phyloP scores from a whole-genome alignment of 2,329 filamentous ascomycete genomes.

The Cryphonectria carpinicola region DNA sequence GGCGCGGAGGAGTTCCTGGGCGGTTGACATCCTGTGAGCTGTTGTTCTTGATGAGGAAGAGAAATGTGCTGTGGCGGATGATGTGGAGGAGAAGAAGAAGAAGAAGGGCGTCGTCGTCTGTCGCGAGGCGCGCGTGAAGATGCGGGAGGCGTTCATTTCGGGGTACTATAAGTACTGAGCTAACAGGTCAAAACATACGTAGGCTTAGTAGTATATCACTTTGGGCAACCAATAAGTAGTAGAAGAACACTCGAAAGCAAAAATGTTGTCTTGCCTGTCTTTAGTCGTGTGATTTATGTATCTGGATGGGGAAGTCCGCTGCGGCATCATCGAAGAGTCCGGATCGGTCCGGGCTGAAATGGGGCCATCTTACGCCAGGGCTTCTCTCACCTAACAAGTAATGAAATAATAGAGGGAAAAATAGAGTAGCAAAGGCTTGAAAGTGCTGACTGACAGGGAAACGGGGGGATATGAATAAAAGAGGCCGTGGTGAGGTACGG shows the following conservation, averaged over 20 bases:
- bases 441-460: background rate
- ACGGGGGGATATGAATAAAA: background rate
- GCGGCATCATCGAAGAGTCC: slow-evolving; percentile 20
- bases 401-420: background rate
- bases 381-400: background rate
- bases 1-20: slow-evolving; percentile 18
- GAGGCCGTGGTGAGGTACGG: background rate
- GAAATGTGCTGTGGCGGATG: background rate
- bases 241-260: background rate
- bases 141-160: slow-evolving; percentile 20
- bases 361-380: background rate
- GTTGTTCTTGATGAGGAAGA: background rate
- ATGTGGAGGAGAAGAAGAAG: slow-evolving; percentile 3
- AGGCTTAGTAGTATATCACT: too few relatives aligned
- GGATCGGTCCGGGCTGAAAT: slow-evolving; percentile 20
- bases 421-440: background rate
- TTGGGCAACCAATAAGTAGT: background rate
- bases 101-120: background rate
- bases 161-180: background rate
- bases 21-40: slow-evolving; percentile 17
- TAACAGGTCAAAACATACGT: background rate
- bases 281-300: slow-evolving; percentile 17
- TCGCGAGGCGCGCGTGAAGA: slow-evolving; percentile 20
- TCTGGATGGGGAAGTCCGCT: slow-evolving; percentile 28
- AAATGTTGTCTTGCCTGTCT: background rate